These are phyloP conservation scores for Boletus mariae DNA, from an alignment of 1,284 basidiomycete genomes.

Conservation along the genomic window DNA sequence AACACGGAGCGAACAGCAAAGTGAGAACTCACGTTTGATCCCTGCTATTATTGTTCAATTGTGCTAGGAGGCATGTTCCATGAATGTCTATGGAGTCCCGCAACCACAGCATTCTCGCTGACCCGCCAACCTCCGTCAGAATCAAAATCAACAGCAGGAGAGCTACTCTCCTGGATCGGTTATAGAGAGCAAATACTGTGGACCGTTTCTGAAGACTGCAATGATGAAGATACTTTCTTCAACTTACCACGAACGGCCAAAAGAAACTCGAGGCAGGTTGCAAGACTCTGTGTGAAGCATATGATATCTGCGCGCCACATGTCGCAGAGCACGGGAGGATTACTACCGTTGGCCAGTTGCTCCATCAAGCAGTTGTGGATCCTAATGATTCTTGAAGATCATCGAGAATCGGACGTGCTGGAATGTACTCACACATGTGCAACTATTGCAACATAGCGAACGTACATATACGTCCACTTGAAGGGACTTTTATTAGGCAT, in stretches of 20 bases:
- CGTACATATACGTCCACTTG: conserved; percentile 24
- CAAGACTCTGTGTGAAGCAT: conserved; percentile 8
- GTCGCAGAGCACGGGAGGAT: conserved; percentile 11
- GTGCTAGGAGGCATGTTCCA: conserved; percentile 15
- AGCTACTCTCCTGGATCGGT: conserved; percentile 16
- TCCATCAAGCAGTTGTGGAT: conserved; percentile 12
- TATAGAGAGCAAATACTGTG: conserved; percentile 21
- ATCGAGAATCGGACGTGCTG: background rate
- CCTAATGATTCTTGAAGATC: conserved; percentile 6
- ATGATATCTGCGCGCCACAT: conserved; percentile 13
- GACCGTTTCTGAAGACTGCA: background rate
- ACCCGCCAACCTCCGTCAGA: conserved; percentile 6
- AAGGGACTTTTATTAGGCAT: conserved; percentile 17
- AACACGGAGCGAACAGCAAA: background rate
- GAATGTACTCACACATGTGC: conserved; percentile 14
- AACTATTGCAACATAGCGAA: conserved; percentile 19
- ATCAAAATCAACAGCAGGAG: conserved; percentile 14
- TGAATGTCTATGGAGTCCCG: background rate
- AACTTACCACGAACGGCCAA: conserved; percentile 20
- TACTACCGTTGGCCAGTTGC: conserved; percentile 12
- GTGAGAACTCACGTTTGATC: conserved; percentile 11
- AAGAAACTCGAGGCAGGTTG: conserved; percentile 15
- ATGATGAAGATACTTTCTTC: background rate
- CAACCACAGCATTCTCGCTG: conserved; percentile 6
- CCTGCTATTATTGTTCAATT: background rate